Evolutionary conservation across 768 basidiomycete species (phyloP).

Genomic region (Suillus alpinus): DNA sequence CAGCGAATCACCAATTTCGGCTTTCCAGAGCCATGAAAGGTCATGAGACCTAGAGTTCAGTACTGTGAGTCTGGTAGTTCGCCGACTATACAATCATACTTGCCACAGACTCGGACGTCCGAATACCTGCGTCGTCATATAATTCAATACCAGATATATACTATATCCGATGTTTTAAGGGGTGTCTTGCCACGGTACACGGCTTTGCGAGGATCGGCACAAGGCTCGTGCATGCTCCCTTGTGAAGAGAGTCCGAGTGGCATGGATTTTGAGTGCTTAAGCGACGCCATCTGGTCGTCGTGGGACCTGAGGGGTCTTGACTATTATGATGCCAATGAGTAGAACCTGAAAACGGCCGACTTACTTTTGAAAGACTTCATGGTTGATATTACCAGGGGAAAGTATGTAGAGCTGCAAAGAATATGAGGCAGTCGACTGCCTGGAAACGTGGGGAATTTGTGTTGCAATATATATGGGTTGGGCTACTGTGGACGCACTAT

Average conservation of each 20-base stretch:
- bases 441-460: background rate
- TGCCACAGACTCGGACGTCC: too few relatives aligned
- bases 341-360: background rate
- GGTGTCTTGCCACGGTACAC: slow-evolving; percentile 12
- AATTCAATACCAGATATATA: background rate
- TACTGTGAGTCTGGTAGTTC: background rate
- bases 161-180: slow-evolving; percentile 8
- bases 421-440: background rate
- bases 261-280: slow-evolving; percentile 14
- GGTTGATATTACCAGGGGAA: too few relatives aligned
- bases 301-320: background rate
- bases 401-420: background rate
- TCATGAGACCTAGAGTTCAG: too few relatives aligned
- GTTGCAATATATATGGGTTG: background rate
- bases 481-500: background rate
- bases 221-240: background rate
- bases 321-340: background rate
- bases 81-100: too few relatives aligned
- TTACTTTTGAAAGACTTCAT: slow-evolving; percentile 2
- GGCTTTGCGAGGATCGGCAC: background rate
- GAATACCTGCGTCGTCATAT: too few relatives aligned
- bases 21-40: too few relatives aligned
- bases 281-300: background rate
- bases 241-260: slow-evolving; percentile 4
- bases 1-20: too few relatives aligned